Base-by-base conservation (phyloP, 495 filamentous ascomycete species). In the Durotheca rogersii region DNA sequence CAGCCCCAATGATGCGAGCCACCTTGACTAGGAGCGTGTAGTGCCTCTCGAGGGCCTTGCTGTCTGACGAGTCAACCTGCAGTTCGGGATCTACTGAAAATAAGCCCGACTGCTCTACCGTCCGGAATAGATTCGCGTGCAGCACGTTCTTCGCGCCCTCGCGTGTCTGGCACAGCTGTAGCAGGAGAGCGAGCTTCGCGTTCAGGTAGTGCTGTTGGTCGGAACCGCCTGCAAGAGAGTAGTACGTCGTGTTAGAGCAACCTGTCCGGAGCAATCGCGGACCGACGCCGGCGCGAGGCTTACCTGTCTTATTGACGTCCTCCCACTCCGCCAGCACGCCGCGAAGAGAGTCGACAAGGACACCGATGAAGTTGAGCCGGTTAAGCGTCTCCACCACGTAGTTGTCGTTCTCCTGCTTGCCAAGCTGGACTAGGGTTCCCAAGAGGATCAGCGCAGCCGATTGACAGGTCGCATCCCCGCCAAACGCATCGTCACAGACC, bases 1-100 rank as follows among this genome's bases (percentile, higher is more conserved):
- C 84, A 4, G 87, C 81, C 21, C 82, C 84, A 44, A 99, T 82
- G 39, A 97, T 85, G 10, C 89, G 82, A 27, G 91, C 78, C 3
- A 95, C 78, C n/a, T 83, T 81, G 4, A 87, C 77, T 5, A 99
- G 79, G 4, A 99, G 77, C 15, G 81, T 76, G 64, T 93, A 96
- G 66, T 94, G 95, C 61, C 83, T 84, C 41, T 79, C 81, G 3
- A 95, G 72, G 3, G 89, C 84, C 43, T 79, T 74, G 7, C 82
- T 78, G 53, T 88, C 83, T 20, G 50, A 38, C n/a, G 64, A 47
- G 30, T 67, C 48, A 31, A 62, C 63, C 18, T 90, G 89, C 48
- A 97, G 81, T 67, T 99, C 93, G 4, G 94, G 92, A 67, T 99
- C 93, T 16, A 84, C 84, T n/a, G 83, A 79, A 65, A 97, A 97